Conservation (phyloP, 352 stramenopile species). For the Blastocystis sp. region DNA sequence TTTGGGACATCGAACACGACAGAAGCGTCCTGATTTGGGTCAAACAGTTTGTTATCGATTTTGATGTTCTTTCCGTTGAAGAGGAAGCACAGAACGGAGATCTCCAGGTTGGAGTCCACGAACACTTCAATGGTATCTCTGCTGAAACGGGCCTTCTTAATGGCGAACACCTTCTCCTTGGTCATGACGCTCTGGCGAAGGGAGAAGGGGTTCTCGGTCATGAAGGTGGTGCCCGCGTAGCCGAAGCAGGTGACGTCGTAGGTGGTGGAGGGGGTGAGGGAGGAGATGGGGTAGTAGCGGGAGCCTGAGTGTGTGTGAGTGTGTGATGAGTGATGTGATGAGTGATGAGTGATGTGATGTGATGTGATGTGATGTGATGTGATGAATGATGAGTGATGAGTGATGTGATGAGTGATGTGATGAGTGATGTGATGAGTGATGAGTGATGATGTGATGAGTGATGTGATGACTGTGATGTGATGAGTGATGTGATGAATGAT, state of each 20-base stretch:
- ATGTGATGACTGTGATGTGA: neutral
- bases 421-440: too few relatives aligned
- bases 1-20: conserved; percentile 5
- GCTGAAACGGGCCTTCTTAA: neutral
- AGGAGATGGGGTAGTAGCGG: neutral
- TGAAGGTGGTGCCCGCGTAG: neutral
- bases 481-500: neutral
- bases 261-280: neutral
- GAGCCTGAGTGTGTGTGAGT: conserved; percentile 3
- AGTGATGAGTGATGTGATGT: neutral
- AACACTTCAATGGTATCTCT: neutral
- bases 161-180: conserved; percentile 10
- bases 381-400: neutral
- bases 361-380: neutral
- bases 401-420: neutral
- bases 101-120: conserved; percentile 16
- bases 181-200: conserved; percentile 19
- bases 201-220: conserved; percentile 25
- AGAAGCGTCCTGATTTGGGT: conserved; percentile 6
- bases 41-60: conserved; percentile 34
- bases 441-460: neutral
- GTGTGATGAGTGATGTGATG: neutral
- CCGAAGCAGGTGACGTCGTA: conserved; percentile 52
- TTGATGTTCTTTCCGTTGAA: conserved; percentile 24
- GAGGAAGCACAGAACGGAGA: conserved; percentile 28